Percentiles rank a stretch among this genome's conserved stretches.
These are phyloP conservation scores for Coemansia sp. DNA, from an alignment of 192 early-diverging fungal species.

Conservation along the genomic window DNA sequence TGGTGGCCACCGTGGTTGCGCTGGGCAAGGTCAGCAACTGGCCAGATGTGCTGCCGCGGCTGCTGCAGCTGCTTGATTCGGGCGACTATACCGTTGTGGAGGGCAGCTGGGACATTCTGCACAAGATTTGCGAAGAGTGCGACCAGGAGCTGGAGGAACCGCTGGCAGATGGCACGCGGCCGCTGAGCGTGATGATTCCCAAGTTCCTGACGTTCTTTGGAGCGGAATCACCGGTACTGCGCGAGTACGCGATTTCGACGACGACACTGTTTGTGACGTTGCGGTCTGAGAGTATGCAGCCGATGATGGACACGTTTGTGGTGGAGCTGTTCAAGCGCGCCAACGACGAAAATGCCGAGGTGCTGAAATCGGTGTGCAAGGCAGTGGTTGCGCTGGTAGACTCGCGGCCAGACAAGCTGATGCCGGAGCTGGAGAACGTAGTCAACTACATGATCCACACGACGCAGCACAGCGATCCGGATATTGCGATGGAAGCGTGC, in stretches of 20 bases:
- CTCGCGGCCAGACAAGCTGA: conserved; percentile 77
- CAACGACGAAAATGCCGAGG: conserved; percentile 76
- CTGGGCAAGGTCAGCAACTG: conserved; percentile 70
- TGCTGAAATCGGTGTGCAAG: conserved; percentile 92
- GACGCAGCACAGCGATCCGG: conserved; percentile 79
- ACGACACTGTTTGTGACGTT: conserved; percentile 84
- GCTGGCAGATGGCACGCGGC: conserved; percentile 67
- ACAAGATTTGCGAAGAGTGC: conserved; percentile 97
- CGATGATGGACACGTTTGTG: conserved; percentile 54
- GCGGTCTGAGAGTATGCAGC: conserved; percentile 65
- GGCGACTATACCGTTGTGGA: conserved; percentile 72
- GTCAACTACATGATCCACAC: conserved; percentile 95
- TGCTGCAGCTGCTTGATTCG: conserved; percentile 78
- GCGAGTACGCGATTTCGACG: conserved; percentile 78
- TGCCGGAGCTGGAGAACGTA: conserved; percentile 83
- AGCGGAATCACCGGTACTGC: conserved; percentile 70
- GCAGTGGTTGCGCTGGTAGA: conserved; percentile 90
- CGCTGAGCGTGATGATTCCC: conserved; percentile 83
- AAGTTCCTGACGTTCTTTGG: conserved; percentile 85
- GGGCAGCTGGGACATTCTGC: conserved; percentile 82
- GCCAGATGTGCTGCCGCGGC: conserved; percentile 77
- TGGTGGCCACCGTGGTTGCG: conserved; percentile 84
- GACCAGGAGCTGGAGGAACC: conserved; percentile 74
- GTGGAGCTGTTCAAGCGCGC: conserved; percentile 77
- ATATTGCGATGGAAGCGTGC: conserved; percentile 95